These are phyloP conservation scores for Xylaria sp. DNA, from an alignment of 2,329 filamentous ascomycete species.

Conservation along the genomic window DNA sequence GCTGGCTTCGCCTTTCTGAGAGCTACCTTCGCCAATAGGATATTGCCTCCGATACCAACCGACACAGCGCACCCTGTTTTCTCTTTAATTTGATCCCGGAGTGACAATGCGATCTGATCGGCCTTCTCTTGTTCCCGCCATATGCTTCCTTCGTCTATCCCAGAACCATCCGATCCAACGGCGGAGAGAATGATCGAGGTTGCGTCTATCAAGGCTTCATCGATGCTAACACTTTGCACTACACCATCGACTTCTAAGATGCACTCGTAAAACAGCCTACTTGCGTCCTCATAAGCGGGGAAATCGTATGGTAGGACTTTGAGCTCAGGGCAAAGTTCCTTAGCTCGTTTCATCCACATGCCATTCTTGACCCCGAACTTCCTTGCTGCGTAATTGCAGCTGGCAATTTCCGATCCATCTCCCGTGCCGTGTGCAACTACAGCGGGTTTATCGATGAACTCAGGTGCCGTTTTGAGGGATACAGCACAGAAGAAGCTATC, in stretches of 20 bases:
- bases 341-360: slow-evolving; percentile 98
- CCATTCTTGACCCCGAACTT: slow-evolving; percentile 92
- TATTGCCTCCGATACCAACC: slow-evolving; percentile 90
- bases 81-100: slow-evolving; percentile 77
- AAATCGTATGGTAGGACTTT: slow-evolving; percentile 97
- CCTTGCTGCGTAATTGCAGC: slow-evolving; percentile 94
- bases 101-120: slow-evolving; percentile 72
- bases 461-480: slow-evolving; percentile 80
- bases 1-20: slow-evolving; percentile 93
- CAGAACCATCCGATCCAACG: slow-evolving; percentile 73
- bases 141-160: slow-evolving; percentile 73
- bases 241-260: slow-evolving; percentile 82
- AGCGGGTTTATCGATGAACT: slow-evolving; percentile 80
- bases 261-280: slow-evolving; percentile 84
- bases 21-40: slow-evolving; percentile 90
- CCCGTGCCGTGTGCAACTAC: slow-evolving; percentile 91
- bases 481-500: slow-evolving; percentile 99
- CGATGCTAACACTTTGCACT: slow-evolving; percentile 96
- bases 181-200: slow-evolving; percentile 74
- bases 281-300: slow-evolving; percentile 91
- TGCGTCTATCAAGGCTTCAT: slow-evolving; percentile 91
- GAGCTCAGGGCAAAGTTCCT: slow-evolving; percentile 83
- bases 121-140: slow-evolving; percentile 83
- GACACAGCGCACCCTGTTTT: slow-evolving; percentile 89
- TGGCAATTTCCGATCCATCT: slow-evolving; percentile 92